Percentiles rank a stretch among this genome's conserved stretches.
Conservation (phyloP, 768 basidiomycete species). For the Lactifluus subvellereus region DNA sequence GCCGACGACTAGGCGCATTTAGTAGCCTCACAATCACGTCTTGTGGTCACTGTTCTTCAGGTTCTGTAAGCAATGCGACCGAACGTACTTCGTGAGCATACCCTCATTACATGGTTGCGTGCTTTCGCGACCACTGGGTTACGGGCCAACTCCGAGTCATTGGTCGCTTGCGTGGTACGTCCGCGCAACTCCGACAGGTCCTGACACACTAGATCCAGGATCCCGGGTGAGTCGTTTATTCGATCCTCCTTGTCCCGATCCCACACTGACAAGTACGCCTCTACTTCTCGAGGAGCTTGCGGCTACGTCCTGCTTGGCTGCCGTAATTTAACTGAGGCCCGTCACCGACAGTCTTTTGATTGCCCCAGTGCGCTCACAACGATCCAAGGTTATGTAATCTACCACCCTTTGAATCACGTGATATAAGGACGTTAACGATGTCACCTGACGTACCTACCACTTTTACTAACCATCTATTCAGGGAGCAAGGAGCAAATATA, state of each 20-base stretch:
- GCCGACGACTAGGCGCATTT: background rate
- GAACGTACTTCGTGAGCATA: background rate
- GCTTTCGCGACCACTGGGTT: constrained; percentile 26
- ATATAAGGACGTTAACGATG: no score
- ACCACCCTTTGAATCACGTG: no score
- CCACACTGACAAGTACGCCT: no score
- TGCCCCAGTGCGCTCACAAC: no score
- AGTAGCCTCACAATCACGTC: background rate
- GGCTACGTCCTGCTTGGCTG: no score
- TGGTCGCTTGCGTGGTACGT: background rate
- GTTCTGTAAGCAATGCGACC: background rate
- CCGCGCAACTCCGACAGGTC: background rate
- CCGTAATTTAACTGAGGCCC: no score
- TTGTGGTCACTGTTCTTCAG: background rate
- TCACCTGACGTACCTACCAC: no score
- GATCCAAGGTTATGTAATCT: no score
- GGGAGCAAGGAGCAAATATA: no score
- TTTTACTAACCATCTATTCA: no score
- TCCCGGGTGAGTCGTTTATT: background rate
- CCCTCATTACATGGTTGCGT: background rate
- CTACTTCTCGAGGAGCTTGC: no score
- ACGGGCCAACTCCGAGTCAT: background rate
- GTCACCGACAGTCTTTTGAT: no score
- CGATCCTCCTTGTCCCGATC: background rate
- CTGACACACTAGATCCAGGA: background rate